Evolutionary conservation across 2,329 filamentous ascomycete species (phyloP).

Genomic region (Xylariaceae sp.): DNA sequence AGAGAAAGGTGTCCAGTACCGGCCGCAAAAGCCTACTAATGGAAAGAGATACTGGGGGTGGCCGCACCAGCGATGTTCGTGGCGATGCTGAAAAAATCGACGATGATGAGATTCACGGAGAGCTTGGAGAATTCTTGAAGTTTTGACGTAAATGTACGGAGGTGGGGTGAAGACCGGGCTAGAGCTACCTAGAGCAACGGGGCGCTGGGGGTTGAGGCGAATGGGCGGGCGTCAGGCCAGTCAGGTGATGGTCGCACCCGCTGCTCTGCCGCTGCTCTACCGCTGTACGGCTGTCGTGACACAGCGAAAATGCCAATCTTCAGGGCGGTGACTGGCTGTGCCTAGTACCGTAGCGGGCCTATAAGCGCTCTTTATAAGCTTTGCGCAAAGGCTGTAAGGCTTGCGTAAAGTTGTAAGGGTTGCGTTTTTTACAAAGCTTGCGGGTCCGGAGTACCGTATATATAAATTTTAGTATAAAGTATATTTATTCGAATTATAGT

Average conservation of each 20-base stretch:
- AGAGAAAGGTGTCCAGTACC: background rate
- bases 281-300: too few species aligned
- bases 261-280: background rate
- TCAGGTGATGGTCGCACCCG: slow-evolving; percentile 8
- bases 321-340: slow-evolving; percentile 1
- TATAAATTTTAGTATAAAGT: background rate
- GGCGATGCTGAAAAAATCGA: too few species aligned
- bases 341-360: background rate
- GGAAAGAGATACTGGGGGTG: background rate
- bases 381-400: background rate
- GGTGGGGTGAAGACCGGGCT: background rate
- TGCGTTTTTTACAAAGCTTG: too few species aligned
- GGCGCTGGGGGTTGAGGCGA: background rate
- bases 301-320: background rate
- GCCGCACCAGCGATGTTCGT: background rate
- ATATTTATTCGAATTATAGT: background rate
- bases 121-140: background rate
- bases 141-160: background rate
- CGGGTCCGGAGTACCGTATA: too few species aligned
- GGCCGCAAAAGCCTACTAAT: background rate
- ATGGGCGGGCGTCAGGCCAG: background rate
- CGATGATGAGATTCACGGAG: too few species aligned
- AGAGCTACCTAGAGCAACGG: slow-evolving; percentile 1
- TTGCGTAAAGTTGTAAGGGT: too few species aligned
- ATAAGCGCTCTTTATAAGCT: background rate